Evolutionary conservation across 805 yeast species (phyloP), one percentile per base, ranked within the genome.

Genomic region (Spathaspora arborariae): DNA sequence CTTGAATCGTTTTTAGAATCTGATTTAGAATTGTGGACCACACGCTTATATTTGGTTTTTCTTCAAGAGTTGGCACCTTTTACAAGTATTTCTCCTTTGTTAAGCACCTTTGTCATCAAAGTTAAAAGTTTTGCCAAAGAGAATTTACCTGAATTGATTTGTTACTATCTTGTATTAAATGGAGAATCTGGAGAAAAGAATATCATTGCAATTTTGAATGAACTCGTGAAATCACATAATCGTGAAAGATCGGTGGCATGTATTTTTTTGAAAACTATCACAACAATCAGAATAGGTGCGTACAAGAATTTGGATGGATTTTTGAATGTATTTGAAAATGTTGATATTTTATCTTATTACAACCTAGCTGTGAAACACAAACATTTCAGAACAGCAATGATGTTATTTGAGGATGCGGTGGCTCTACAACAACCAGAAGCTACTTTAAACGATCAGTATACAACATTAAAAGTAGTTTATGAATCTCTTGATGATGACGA

Each of bases 401-500:
- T 80, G 72, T 46, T 80, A 3, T 63, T 75, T 45, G 85, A 80
- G 50, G 82, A 78, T 44, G 56, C 56, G 13, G 35, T 42, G 39
- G 49, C 57, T 39, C 41, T 52, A 13, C 58, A 57, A 5, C 38
- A 41, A n/a, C 42, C 36, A 5, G 20, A 19, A 16, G 30, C 20
- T 3, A 16, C 30, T 4, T 5, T 39, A 2, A 39, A 41, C 21
- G 30, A 24, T 11, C 20, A 44, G 9, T 36, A 40, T 20, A 3
- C 24, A 7, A 22, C 21, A 2, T 45, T 50, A 11, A 30, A 44
- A 30, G 5, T 9, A 4, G 45, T 85, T 1, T 87, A 83, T 58
- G 66, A 69, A 4, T 58, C 72, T 0, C 67, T 89, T 2, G 80
- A 77, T 42, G 89, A 85, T 47, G 65, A 71, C 2, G 96, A 89